phyloP scores from a whole-genome alignment of 306 rosid genomes.

The Acacia confusa region DNA sequence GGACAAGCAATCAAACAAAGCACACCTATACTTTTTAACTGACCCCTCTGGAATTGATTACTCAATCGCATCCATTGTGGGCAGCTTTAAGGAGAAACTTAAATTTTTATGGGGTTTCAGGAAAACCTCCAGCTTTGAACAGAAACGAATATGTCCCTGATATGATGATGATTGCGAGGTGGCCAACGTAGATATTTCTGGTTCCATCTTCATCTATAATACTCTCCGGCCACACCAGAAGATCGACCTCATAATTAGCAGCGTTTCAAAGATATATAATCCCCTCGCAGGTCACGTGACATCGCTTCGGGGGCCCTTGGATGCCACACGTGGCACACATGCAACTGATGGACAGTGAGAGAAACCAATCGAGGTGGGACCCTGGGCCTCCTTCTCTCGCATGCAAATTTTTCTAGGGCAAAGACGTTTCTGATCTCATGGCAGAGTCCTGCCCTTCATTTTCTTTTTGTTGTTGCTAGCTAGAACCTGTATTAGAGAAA shows the following conservation, averaged over 20 bases:
- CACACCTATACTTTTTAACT: not conserved
- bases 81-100: not conserved
- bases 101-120: not conserved
- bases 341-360: conserved; percentile 22
- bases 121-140: not conserved
- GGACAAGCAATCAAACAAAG: not conserved
- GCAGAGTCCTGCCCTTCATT: too few species aligned
- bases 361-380: not conserved
- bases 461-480: too few species aligned
- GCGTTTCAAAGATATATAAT: not conserved
- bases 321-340: conserved; percentile 45
- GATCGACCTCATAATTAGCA: not conserved
- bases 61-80: not conserved
- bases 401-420: conserved; percentile 1
- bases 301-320: not conserved
- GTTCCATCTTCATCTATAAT: not conserved
- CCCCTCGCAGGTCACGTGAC: conserved; percentile 32
- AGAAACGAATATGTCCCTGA: not conserved
- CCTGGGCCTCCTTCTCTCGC: not conserved
- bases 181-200: not conserved
- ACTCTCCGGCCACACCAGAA: not conserved
- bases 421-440: not conserved
- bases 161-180: conserved; percentile 2
- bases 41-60: not conserved
- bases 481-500: too few species aligned